Base-by-base conservation (phyloP, 495 filamentous ascomycete genomes). In the Evansstolkia leycettana region DNA sequence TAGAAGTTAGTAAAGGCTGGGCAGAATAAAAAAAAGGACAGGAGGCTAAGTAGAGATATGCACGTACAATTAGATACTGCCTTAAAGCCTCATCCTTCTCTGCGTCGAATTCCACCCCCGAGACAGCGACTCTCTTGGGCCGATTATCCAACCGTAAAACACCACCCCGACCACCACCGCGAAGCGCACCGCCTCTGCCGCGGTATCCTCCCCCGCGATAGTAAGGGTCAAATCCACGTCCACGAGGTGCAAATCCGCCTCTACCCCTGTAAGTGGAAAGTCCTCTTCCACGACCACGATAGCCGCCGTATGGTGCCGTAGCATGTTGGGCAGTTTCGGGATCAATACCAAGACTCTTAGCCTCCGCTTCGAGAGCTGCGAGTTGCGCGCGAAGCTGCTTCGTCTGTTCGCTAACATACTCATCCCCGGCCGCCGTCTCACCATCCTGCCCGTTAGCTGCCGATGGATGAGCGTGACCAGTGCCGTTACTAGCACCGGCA, bases 81-180 rank as follows among this genome's bases (percentile, higher is more conserved):
- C 87, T 64, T 41, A 98, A 66, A 2, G 75, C 77, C 51, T 96
- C 90, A 41, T 95, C 87, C 54, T 75, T 79, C 38, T 77, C 76
- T 1, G 70, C 58, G 19, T 76, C 72, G 31, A 80, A 70, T 37
- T 83, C 75, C 13, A 81, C 68, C 7, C 81, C 84, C 14, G 75
- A 67, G 15, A 98, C 64, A 3, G 72, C 69, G 9, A 98, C 70
- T 36, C 69, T 76, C 58, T 78, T 85, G 1, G 90, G 81, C 17
- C 90, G 70, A 47, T 93, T 93, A 48, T 98, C 90, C 17, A 98
- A 64, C 23, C 81, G 84, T 45, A 84, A 78, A 7, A 82, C 75
- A 5, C 78, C 80, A 36, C 59, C 60, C 14, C 67, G 65, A 10
- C 70, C 62, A n/a, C n/a, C n/a, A 1, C 67, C 67, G 29, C 69